A percentile compares a stretch with the other conserved stretches of the same genome.
These are phyloP conservation scores for Pugionium cornutum DNA, from an alignment of 345 rosid species.

Conservation along the genomic window DNA sequence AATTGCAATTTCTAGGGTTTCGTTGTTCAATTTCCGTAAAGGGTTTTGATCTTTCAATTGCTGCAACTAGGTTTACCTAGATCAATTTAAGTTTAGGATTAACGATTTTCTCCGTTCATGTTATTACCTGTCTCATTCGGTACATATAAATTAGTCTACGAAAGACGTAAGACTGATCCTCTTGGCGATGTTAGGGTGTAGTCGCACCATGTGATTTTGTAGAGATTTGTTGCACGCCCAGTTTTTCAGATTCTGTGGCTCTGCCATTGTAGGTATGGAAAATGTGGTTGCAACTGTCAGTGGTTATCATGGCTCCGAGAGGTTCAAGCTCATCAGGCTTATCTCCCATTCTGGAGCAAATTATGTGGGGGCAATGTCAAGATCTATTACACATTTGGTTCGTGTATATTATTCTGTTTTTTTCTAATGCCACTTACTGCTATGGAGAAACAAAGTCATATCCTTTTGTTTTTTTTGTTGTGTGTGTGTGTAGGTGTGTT, in stretches of 20 bases:
- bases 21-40: neutral
- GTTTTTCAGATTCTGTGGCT: slow-evolving; percentile 17
- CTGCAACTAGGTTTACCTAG: neutral
- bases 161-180: neutral
- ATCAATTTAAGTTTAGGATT: neutral
- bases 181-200: too few relatives aligned
- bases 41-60: neutral
- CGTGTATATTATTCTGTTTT: slow-evolving; percentile 8
- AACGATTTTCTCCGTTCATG: neutral
- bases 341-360: slow-evolving; percentile 68
- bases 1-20: slow-evolving; percentile 26
- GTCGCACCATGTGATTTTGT: neutral
- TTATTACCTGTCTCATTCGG: neutral
- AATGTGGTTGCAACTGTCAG: slow-evolving; percentile 87
- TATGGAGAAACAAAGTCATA: neutral
- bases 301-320: slow-evolving; percentile 78
- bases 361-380: slow-evolving; percentile 75
- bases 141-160: neutral
- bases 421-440: neutral
- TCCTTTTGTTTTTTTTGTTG: slow-evolving; percentile 7
- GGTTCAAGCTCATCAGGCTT: slow-evolving; percentile 82
- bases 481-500: slow-evolving; percentile 57
- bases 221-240: neutral
- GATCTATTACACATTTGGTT: slow-evolving; percentile 80
- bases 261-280: slow-evolving; percentile 60